Evolutionary conservation across 192 early-diverging fungal species (phyloP), one percentile per base, ranked within the genome.

Genomic region (Backusella sp.): DNA sequence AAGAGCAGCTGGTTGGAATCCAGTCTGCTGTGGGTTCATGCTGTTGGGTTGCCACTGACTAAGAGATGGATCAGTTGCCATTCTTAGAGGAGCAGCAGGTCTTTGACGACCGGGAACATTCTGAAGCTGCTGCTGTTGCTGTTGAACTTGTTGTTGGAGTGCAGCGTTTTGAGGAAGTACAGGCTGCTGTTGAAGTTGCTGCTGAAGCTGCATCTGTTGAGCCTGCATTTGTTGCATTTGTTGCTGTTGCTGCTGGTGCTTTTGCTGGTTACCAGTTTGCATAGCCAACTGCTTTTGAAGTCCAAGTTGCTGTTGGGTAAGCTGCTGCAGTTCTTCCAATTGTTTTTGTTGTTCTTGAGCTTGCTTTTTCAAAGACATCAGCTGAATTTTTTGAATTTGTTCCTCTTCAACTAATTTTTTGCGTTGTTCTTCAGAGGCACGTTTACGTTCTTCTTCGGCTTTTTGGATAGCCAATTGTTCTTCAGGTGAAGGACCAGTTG

Each of bases 311-410:
- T 77, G 70, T 53, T 73, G 32, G 7, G 62, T 62, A 21, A 67
- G 21, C 21, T 41, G 28, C 23, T 74, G 73, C 17, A 66, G 11
- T 30, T 74, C 21, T 28, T 74, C 41, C 15, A 74, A 32, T 21
- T 74, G 73, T 15, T 67, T 62, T 21, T 74, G 59, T 3, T 73
- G 72, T 39, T 73, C 53, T 65, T 73, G 53, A n/a, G 52, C 56
- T 41, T 73, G 35, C 12, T 56, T 34, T 26, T 73, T 53, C 14
- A 73, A 62, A 15, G 19, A 36, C 72, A 67, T 66, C 19, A 66
- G 30, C 62, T 74, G 73, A 14, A 74, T 74, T 26, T 74, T 62
- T 44, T 74, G 73, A 56, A 65, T 65, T 21, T 74, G 73, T 67
- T 65, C 62, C 42, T 44, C 66, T 73, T 78, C 71, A 46, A 15